Evolutionary conservation across 441 rosid species (phyloP), one percentile per base, ranked within the genome.

Genomic region (Adansonia grandidieri): DNA sequence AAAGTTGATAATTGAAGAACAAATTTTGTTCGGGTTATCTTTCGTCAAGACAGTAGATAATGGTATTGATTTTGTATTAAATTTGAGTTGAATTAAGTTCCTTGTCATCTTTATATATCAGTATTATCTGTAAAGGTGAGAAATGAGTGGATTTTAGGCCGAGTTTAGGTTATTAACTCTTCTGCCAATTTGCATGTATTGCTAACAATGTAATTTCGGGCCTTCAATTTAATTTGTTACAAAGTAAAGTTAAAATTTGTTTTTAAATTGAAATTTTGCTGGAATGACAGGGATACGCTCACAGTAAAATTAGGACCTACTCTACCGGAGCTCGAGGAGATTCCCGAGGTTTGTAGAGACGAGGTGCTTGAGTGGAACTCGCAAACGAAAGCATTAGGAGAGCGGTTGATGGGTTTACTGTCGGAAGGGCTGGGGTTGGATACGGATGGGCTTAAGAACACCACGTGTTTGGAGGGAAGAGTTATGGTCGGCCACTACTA

Each of bases 401-500:
- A 85, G 80, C 13, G 68, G 1, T 67, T 88, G 79, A 74, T 84
- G 85, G 89, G 82, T 65, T 24, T 87, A 74, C 24, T 90, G 79
- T 76, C 86, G 15, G 88, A 90, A 71, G 92, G 92, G 32, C 77
- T 88, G 40, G 86, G 87, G 67, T n/a, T 90, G 74, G 73, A 77
- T 42, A 9, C 78, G 0, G 48, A 6, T 14, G 86, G 20, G 78
- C 67, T 87, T 40, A 79, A 85, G 83, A 84, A 84, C 8, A 79
- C 82, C 67, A 74, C 85, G 0, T 91, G 89, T 60, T 76, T 77
- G 77, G 88, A 84, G 5, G 73, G 56, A 6, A 84, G 86, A 80
- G 1, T 54, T 10, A 84, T 91, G 91, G 89, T 79, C 64, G 88
- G 82, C 3, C 91, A 89, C 54, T 89, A 84, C 82, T 91, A 89